Conservation (phyloP, 2,329 filamentous ascomycete genomes). For the Exophiala aquamarina region DNA sequence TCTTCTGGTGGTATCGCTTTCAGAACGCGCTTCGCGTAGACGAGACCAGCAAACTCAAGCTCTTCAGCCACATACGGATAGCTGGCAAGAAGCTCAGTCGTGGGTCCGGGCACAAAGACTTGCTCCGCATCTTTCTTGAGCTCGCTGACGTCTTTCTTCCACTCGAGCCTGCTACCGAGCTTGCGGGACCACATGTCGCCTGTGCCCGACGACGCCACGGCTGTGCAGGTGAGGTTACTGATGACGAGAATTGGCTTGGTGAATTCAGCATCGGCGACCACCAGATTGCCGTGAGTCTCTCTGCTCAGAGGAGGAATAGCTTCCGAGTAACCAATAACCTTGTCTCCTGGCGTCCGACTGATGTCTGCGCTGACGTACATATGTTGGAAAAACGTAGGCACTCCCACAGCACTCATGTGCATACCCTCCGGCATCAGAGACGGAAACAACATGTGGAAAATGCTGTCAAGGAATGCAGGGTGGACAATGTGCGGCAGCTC, state of each 20-base stretch:
- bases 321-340: slow-evolving; percentile 3
- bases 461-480: slow-evolving; percentile 33
- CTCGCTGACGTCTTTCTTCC: slow-evolving; percentile 2
- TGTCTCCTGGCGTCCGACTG: slow-evolving; percentile 1
- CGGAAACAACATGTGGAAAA: slow-evolving; percentile 33
- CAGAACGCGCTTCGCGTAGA: slow-evolving; percentile 1
- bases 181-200: neutral
- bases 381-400: slow-evolving; percentile 12
- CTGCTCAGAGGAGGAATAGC: slow-evolving; percentile 4
- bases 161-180: slow-evolving; percentile 1
- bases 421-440: slow-evolving; percentile 16
- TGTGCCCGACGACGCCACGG: slow-evolving; percentile 1
- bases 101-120: neutral
- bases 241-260: slow-evolving; percentile 4
- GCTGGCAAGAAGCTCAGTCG: neutral
- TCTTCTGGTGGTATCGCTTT: neutral
- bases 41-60: slow-evolving; percentile 5
- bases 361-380: slow-evolving; percentile 9
- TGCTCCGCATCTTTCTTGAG: neutral
- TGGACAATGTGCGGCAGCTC: slow-evolving; percentile 32
- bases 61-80: slow-evolving; percentile 2
- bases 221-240: slow-evolving; percentile 5
- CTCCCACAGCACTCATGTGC: slow-evolving; percentile 12
- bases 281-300: slow-evolving; percentile 6
- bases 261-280: slow-evolving; percentile 3